phyloP scores from a whole-genome alignment of 768 basidiomycete genomes.

The Sporobolomyces phaffii region DNA sequence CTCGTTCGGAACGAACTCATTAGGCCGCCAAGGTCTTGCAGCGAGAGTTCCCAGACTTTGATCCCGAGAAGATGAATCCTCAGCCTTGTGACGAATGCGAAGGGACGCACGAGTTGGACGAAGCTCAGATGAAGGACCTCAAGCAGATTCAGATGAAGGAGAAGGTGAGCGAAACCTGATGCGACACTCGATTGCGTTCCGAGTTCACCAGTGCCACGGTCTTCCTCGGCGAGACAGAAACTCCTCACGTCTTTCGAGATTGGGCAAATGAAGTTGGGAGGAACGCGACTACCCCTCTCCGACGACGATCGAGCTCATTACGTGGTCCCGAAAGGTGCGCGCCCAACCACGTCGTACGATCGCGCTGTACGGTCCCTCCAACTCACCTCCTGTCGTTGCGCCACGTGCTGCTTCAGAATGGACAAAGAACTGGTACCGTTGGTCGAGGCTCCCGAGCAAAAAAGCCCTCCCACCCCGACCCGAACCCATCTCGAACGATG shows the following conservation, averaged over 20 bases:
- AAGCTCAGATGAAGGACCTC: constrained; percentile 41
- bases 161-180: constrained; percentile 7
- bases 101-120: constrained; percentile 54
- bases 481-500: constrained; percentile 57
- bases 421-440: constrained; percentile 62
- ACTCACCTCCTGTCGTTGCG: too few species aligned
- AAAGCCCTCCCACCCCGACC: constrained; percentile 59
- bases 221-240: constrained; percentile 4
- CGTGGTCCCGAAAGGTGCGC: constrained; percentile 16
- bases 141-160: neutral
- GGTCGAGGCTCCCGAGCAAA: constrained; percentile 50
- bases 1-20: too few species aligned
- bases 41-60: constrained; percentile 62
- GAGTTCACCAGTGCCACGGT: too few species aligned
- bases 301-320: neutral
- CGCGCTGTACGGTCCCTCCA: constrained; percentile 59
- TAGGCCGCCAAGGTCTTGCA: constrained; percentile 50
- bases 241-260: constrained; percentile 10
- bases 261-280: neutral
- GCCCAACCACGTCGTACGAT: constrained; percentile 11
- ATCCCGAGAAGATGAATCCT: constrained; percentile 53
- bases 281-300: neutral
- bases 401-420: too few species aligned
- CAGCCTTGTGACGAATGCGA: constrained; percentile 64
- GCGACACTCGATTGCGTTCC: too few species aligned